These are phyloP conservation scores for Fraxinus platypoda DNA, from an alignment of 305 asterid genomes.

Conservation along the genomic window DNA sequence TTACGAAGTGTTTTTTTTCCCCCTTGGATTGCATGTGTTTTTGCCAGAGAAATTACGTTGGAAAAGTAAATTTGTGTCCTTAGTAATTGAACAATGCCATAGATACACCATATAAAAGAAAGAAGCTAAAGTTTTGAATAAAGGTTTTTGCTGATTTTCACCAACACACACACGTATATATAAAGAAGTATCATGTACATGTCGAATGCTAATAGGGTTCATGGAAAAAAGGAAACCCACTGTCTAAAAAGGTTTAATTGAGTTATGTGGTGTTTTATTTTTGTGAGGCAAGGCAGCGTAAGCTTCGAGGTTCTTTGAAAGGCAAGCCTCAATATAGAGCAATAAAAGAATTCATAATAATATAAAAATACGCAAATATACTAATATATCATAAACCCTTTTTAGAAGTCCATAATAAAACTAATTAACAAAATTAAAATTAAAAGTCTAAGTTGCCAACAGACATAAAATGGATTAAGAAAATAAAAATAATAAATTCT, in stretches of 20 bases:
- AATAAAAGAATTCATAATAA: neutral
- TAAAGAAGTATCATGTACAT: neutral
- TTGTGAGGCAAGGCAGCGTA: neutral
- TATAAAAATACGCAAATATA: no score
- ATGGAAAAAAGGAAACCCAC: neutral
- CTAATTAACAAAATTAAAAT: neutral
- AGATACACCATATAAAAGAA: neutral
- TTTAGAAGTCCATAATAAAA: neutral
- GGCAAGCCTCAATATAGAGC: neutral
- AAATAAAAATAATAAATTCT: neutral
- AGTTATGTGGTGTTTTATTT: neutral
- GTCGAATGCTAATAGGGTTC: neutral
- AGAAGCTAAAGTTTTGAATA: neutral
- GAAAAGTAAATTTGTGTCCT: neutral
- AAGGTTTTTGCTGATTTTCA: slow-evolving; percentile 7
- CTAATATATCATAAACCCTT: neutral
- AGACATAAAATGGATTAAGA: neutral
- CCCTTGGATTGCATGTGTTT: neutral
- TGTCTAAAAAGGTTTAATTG: neutral
- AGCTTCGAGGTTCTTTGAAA: neutral
- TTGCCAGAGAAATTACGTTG: neutral
- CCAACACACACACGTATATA: neutral
- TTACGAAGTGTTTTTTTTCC: neutral
- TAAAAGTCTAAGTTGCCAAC: neutral
- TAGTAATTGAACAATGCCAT: neutral